These are phyloP conservation scores for Thamnidium elegans DNA, from an alignment of 192 early-diverging fungal species.

Conservation along the genomic window DNA sequence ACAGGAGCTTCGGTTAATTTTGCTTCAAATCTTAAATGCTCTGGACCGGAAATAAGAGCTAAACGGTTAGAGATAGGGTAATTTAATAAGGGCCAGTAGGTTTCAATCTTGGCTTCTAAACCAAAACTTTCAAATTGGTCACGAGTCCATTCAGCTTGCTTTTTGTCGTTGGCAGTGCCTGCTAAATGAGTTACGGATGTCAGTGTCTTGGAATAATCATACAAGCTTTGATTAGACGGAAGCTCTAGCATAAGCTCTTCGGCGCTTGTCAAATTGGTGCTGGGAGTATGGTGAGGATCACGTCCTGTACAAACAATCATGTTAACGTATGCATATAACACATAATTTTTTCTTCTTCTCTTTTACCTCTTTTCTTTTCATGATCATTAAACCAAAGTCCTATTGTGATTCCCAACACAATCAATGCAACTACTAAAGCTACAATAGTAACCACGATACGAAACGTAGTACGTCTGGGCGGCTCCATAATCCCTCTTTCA, in stretches of 20 bases:
- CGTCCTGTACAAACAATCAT: not conserved
- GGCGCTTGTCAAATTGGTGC: not conserved
- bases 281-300: not conserved
- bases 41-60: constrained; percentile 48
- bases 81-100: constrained; percentile 60
- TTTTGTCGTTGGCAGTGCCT: constrained; percentile 45
- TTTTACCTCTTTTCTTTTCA: not conserved
- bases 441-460: not conserved
- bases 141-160: constrained; percentile 53
- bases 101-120: constrained; percentile 51
- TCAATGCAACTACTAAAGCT: not conserved
- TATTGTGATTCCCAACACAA: not conserved
- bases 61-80: constrained; percentile 53
- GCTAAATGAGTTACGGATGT: constrained; percentile 59
- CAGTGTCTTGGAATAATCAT: constrained; percentile 47
- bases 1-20: constrained; percentile 52
- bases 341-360: too few relatives aligned
- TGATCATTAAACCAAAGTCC: not conserved
- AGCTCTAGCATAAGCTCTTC: constrained; percentile 18
- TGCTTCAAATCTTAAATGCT: constrained; percentile 48
- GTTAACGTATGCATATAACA: too few relatives aligned
- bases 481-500: not conserved
- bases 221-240: constrained; percentile 32
- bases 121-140: constrained; percentile 53
- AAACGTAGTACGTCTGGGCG: not conserved